phyloP scores from a whole-genome alignment of 75 land plant genomes.

The Isoetes taiwanensis region DNA sequence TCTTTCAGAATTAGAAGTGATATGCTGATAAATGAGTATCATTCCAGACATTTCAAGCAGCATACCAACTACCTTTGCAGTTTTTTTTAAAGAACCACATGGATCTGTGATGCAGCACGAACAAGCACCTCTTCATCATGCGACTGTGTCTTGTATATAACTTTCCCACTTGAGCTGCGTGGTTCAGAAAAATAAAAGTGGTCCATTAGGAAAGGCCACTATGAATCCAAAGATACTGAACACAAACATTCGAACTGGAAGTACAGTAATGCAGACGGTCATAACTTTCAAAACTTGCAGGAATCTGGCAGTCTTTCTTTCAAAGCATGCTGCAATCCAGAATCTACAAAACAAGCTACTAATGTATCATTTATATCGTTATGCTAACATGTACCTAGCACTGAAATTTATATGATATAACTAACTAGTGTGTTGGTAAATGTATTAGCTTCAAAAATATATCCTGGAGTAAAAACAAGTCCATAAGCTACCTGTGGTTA shows the following conservation, averaged over 20 bases:
- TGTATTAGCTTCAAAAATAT: no score
- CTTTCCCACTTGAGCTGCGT: constrained; percentile 47
- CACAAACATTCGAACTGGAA: constrained; percentile 49
- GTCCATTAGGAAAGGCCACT: no score
- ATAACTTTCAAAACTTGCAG: constrained; percentile 64
- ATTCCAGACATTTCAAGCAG: no score
- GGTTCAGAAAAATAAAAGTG: neutral
- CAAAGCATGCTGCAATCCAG: constrained; percentile 44
- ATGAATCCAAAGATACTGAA: no score
- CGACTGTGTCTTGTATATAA: constrained; percentile 81
- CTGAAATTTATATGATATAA: neutral
- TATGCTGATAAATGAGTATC: no score
- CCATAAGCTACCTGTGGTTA: constrained; percentile 45
- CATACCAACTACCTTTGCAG: constrained; percentile 53
- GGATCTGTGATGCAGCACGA: constrained; percentile 68
- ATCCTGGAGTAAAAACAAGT: neutral
- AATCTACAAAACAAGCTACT: constrained; percentile 31
- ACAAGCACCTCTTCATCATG: constrained; percentile 99
- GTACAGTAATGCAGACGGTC: constrained; percentile 95
- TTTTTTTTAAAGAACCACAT: constrained; percentile 57
- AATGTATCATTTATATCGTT: neutral
- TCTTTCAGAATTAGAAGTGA: no score
- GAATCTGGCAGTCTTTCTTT: constrained; percentile 41
- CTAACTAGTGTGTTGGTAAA: no score
- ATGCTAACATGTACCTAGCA: neutral